These are phyloP conservation scores for Nymphaea colorata DNA, from an alignment of 164 flowering plant genomes.

Conservation along the genomic window DNA sequence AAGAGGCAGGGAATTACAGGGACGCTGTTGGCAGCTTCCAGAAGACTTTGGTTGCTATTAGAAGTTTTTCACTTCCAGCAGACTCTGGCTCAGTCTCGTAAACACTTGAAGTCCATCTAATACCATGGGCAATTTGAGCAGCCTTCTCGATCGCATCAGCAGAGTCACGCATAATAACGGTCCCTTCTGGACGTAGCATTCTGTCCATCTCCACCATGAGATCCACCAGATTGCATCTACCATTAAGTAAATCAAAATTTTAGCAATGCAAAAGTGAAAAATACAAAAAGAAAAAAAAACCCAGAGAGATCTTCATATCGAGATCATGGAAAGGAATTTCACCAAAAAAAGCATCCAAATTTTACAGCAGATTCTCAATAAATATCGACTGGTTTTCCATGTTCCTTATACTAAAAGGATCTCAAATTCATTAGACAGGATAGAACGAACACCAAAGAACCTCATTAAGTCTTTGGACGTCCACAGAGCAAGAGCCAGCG, in stretches of 20 bases:
- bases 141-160: conserved; percentile 72
- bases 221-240: conserved; percentile 89
- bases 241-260: background rate
- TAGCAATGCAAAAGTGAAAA: too few relatives aligned
- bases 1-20: conserved; percentile 12
- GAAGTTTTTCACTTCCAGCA: conserved; percentile 61
- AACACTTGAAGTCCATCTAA: conserved; percentile 51
- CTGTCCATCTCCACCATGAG: conserved; percentile 89
- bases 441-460: too few relatives aligned
- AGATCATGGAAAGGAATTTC: too few relatives aligned
- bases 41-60: conserved; percentile 65
- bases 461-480: too few relatives aligned
- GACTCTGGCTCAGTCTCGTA: conserved; percentile 73
- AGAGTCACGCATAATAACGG: conserved; percentile 62
- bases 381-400: too few relatives aligned
- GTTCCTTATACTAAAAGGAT: too few relatives aligned
- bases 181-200: conserved; percentile 87
- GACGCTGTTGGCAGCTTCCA: conserved; percentile 50
- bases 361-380: too few relatives aligned
- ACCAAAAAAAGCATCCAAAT: too few relatives aligned
- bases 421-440: too few relatives aligned
- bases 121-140: conserved; percentile 47
- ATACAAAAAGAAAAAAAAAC: conserved; percentile 1
- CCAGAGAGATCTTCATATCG: too few relatives aligned
- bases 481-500: too few relatives aligned